These are phyloP conservation scores for Zychaea mexicana DNA, from an alignment of 371 early-diverging fungal genomes.

Conservation along the genomic window DNA sequence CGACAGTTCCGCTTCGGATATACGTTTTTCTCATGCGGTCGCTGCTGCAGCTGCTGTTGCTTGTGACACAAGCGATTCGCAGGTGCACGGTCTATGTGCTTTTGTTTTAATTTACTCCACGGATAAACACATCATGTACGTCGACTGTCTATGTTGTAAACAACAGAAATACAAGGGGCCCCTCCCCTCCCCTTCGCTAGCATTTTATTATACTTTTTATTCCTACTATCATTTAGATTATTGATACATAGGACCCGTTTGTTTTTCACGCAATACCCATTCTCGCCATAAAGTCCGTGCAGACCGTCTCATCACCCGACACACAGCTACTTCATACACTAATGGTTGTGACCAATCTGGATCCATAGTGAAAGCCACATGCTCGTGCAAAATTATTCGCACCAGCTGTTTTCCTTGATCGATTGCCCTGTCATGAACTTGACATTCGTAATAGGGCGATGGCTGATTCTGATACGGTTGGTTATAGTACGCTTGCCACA, in stretches of 20 bases:
- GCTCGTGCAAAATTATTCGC: constrained; percentile 17
- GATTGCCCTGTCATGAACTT: constrained; percentile 14
- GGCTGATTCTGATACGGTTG: not conserved
- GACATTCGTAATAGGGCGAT: constrained; percentile 9
- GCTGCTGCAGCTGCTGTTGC: no score
- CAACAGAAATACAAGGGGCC: no score
- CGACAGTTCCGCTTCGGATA: no score
- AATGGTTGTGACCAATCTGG: constrained; percentile 24
- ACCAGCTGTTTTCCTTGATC: constrained; percentile 14
- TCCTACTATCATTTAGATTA: not conserved
- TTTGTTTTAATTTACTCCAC: no score
- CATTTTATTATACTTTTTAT: no score
- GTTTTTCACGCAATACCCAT: not conserved
- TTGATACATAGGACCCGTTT: not conserved
- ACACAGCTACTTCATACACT: constrained; percentile 18
- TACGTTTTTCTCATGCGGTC: no score
- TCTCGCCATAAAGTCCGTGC: not conserved
- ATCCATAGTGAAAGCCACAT: constrained; percentile 21
- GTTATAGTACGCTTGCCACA: constrained; percentile 18
- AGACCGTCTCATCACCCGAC: not conserved
- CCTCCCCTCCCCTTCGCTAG: no score
- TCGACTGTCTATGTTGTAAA: no score
- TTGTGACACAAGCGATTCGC: no score
- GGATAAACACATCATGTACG: no score
- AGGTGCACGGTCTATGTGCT: no score